Evolutionary conservation across 345 rosid genomes (phyloP).

Genomic region (Gossypium australe): DNA sequence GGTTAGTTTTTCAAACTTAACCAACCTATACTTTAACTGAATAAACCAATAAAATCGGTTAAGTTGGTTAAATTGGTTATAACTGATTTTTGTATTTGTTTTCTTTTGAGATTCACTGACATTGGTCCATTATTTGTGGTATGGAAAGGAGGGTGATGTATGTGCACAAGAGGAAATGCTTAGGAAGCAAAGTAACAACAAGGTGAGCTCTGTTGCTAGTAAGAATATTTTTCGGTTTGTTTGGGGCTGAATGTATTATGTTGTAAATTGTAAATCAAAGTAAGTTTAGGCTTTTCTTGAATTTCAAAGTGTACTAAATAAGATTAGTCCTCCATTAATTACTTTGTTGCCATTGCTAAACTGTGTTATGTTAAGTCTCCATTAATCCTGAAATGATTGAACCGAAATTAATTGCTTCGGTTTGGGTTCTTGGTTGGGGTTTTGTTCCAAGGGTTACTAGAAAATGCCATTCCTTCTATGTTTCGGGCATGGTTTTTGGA

Average conservation of each 20-base stretch:
- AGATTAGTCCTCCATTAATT: not conserved
- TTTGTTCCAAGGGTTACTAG: no score
- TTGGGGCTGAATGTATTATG: constrained; percentile 43
- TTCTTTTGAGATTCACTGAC: not conserved
- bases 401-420: no score
- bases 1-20: no score
- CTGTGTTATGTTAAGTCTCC: no score
- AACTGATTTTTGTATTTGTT: not conserved
- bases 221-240: constrained; percentile 53
- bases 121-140: not conserved
- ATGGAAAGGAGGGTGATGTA: constrained; percentile 51
- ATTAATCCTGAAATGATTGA: no score
- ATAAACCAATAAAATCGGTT: no score
- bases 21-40: no score
- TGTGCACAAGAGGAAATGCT: constrained; percentile 68
- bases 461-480: no score
- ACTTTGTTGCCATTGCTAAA: not conserved
- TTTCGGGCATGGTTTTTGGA: no score
- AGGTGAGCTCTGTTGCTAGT: constrained; percentile 46
- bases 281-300: not conserved
- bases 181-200: constrained; percentile 46
- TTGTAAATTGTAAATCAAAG: not conserved
- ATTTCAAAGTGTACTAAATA: not conserved
- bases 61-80: no score
- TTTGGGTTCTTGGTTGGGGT: no score